These are phyloP conservation scores for Flammula alnicola DNA, from an alignment of 1,284 basidiomycete genomes.

Conservation along the genomic window DNA sequence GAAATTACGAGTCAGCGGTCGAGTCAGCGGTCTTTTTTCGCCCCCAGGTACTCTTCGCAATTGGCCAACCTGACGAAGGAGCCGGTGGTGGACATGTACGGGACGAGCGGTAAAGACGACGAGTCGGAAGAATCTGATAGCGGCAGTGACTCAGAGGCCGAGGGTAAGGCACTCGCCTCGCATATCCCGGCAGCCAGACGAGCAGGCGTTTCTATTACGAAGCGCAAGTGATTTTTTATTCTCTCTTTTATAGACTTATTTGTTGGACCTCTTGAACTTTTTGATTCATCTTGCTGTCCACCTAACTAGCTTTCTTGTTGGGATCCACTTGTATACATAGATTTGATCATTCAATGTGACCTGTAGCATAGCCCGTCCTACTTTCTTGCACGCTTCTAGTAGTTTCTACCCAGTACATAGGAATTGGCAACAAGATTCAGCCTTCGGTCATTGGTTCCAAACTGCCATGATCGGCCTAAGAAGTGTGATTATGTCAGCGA, in stretches of 20 bases:
- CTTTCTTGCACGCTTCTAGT: no score
- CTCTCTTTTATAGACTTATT: constrained; percentile 5
- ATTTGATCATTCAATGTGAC: not conserved
- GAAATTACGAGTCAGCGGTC: constrained; percentile 51
- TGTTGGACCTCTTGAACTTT: constrained; percentile 10
- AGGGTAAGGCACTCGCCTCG: constrained; percentile 36
- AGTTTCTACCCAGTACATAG: no score
- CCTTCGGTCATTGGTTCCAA: constrained; percentile 8
- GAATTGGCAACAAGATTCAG: no score
- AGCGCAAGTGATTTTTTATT: constrained; percentile 16
- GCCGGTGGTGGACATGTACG: constrained; percentile 39
- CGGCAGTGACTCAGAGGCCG: constrained; percentile 47
- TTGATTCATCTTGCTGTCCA: constrained; percentile 9
- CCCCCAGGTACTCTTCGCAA: constrained; percentile 29
- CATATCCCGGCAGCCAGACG: constrained; percentile 63
- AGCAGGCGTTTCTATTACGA: constrained; percentile 44
- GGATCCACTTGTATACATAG: constrained; percentile 20
- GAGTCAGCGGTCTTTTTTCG: constrained; percentile 36
- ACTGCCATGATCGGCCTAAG: constrained; percentile 4
- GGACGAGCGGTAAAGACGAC: constrained; percentile 34
- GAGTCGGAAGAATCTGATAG: constrained; percentile 42
- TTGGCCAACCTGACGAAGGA: constrained; percentile 25
- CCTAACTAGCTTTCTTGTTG: constrained; percentile 18
- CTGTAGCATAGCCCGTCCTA: constrained; percentile 19
- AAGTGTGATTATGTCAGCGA: constrained; percentile 13